Evolutionary conservation across 2,329 filamentous ascomycete genomes (phyloP).

Genomic region (Hypomyces rosellus): DNA sequence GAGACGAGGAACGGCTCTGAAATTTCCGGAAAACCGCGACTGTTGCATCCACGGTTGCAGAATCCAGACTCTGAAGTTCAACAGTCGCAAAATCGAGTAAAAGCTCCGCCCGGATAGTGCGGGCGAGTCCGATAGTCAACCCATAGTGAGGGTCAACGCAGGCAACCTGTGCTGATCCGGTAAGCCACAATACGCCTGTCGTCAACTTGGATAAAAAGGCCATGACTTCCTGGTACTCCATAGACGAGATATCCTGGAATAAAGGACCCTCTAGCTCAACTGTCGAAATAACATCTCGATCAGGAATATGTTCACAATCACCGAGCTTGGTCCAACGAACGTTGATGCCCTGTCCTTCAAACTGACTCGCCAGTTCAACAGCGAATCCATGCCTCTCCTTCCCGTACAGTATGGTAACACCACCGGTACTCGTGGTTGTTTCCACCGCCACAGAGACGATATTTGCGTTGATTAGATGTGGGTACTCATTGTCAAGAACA

Average conservation of each 20-base stretch:
- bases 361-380: conserved; percentile 1
- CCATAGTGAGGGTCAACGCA: conserved; percentile 9
- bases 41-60: neutral
- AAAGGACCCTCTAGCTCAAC: conserved; percentile 15
- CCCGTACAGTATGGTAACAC: conserved; percentile 1
- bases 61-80: conserved; percentile 1
- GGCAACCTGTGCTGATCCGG: conserved; percentile 2
- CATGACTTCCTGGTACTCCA: conserved; percentile 1
- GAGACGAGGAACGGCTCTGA: neutral
- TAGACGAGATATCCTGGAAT: conserved; percentile 10
- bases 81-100: conserved; percentile 3
- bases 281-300: conserved; percentile 10
- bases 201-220: conserved; percentile 13
- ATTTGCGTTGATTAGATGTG: too few relatives aligned
- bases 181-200: conserved; percentile 10
- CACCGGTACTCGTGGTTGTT: neutral
- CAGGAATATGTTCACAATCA: neutral
- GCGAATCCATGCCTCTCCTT: conserved; percentile 7
- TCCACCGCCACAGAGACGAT: neutral
- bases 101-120: conserved; percentile 2
- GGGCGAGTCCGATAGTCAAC: conserved; percentile 3
- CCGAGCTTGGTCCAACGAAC: conserved; percentile 7
- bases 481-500: conserved; percentile 6
- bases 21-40: neutral
- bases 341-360: neutral